Percentiles rank a stretch among this genome's conserved stretches.
These are phyloP conservation scores for Plectosphaerella cucumerina DNA, from an alignment of 2,329 filamentous ascomycete species.

Conservation along the genomic window DNA sequence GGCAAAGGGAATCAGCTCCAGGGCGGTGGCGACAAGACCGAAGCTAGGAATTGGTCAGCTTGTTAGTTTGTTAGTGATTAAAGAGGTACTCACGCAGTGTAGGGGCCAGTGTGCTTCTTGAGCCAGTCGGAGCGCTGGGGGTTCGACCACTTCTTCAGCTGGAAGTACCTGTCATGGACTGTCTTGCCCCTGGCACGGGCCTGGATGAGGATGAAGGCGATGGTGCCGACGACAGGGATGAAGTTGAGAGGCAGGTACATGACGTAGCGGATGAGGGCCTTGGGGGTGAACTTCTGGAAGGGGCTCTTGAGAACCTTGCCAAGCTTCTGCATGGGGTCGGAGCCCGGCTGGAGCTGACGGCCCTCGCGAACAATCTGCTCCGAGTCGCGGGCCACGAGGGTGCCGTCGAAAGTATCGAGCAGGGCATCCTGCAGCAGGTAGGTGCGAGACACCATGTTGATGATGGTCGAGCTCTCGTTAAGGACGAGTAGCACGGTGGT, in stretches of 20 bases:
- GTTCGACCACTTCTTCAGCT: constrained; percentile 78
- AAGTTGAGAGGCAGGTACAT: constrained; percentile 91
- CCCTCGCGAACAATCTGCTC: constrained; percentile 66
- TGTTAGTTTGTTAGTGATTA: background rate
- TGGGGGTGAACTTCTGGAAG: constrained; percentile 52
- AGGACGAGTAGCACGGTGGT: constrained; percentile 67
- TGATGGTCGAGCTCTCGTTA: constrained; percentile 56
- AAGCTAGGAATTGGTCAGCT: constrained; percentile 50
- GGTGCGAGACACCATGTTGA: constrained; percentile 55
- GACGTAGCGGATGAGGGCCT: constrained; percentile 69
- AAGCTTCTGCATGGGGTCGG: constrained; percentile 51
- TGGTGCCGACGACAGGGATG: constrained; percentile 82
- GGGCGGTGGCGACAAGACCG: constrained; percentile 65
- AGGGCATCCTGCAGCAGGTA: constrained; percentile 80
- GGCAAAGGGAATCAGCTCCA: constrained; percentile 80
- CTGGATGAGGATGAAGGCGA: constrained; percentile 75
- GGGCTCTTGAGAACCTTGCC: constrained; percentile 55
- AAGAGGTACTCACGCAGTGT: constrained; percentile 64
- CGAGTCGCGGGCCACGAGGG: constrained; percentile 47
- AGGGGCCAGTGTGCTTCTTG: constrained; percentile 65
- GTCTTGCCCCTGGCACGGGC: constrained; percentile 43
- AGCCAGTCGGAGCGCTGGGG: constrained; percentile 65
- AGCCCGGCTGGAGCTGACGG: constrained; percentile 64
- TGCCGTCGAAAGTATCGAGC: constrained; percentile 84
- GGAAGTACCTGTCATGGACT: constrained; percentile 70